Evolutionary conservation across 2,329 filamentous ascomycete species (phyloP), one percentile per base, ranked within the genome.

Genomic region (Aspergillus fischeri): DNA sequence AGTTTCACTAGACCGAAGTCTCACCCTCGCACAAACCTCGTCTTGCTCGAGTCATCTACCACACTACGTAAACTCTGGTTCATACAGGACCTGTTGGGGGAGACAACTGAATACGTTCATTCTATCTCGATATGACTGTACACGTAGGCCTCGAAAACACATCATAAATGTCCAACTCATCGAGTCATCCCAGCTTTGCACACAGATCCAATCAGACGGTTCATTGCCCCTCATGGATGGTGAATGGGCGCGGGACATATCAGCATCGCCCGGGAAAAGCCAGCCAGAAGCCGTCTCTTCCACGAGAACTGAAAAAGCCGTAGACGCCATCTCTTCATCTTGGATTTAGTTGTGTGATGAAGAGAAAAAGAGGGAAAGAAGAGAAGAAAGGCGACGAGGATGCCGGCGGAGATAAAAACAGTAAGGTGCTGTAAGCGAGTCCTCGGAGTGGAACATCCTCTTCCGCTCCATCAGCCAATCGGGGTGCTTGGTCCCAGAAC

Each of bases 291-390:
- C 54, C 62, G 53, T 56, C 62, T 63, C 56, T 58, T 65, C 69
- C 67, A 70, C 70, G 70, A 73, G 70, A 70, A 65, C 70, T 72
- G 70, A 67, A 49, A 62, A 65, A 71, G 70, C 59, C 62, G 55
- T 63, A 60, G 59, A 65, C 67, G 67, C 67, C 70, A 60, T 68
- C 67, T 73, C 70, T 71, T 73, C 70, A 73, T 73, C 65, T 73
- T 73, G 70, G 70, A 72, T 72, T 73, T 73, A 73, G 70, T 73
- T 73, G 70, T 73, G 70, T 73, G 70, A 73, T 64, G 67, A 71
- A 64, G 62, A 66, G 64, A 67, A 60, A 52, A 64, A 62, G 61
- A 51, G 51, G 60, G 48, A 24, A 45, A 60, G 44, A 57, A 38
- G 56, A 60, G 51, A 65, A 63, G 63, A 64, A 60, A 27, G 42